These are phyloP conservation scores for Letharia columbiana DNA, from an alignment of 495 filamentous ascomycete genomes.

Conservation along the genomic window DNA sequence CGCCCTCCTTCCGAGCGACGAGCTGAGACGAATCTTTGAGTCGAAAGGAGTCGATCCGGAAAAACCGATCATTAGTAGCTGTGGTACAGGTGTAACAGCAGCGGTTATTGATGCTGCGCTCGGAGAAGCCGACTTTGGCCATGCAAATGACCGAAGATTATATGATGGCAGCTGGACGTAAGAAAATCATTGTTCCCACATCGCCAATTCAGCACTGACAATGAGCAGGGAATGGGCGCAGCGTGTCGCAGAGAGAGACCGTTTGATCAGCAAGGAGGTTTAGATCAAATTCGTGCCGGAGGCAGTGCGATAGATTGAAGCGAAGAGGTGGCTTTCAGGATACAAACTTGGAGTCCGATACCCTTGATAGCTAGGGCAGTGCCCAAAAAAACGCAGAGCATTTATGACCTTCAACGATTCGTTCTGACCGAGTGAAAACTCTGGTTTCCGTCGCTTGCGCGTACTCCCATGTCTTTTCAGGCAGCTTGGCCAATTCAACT, in stretches of 20 bases:
- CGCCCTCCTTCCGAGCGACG: slow-evolving; percentile 59
- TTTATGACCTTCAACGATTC: not conserved
- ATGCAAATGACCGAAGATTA: slow-evolving; percentile 57
- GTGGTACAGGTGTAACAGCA: slow-evolving; percentile 94
- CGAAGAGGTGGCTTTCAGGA: not conserved
- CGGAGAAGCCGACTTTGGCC: slow-evolving; percentile 63
- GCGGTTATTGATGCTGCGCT: slow-evolving; percentile 84
- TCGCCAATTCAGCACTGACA: slow-evolving; percentile 20
- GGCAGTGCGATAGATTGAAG: not conserved
- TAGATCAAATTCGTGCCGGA: slow-evolving; percentile 11
- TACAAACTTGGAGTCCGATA: not conserved
- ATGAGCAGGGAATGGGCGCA: slow-evolving; percentile 64
- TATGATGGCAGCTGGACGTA: slow-evolving; percentile 99
- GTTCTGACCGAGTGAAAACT: not conserved
- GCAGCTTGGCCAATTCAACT: not conserved
- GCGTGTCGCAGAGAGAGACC: slow-evolving; percentile 50
- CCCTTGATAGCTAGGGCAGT: slow-evolving; percentile 4
- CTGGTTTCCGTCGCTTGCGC: not conserved
- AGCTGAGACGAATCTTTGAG: slow-evolving; percentile 70
- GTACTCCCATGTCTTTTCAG: not conserved
- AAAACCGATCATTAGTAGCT: slow-evolving; percentile 82
- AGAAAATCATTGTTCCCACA: slow-evolving; percentile 35
- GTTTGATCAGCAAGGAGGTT: slow-evolving; percentile 48
- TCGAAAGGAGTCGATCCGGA: slow-evolving; percentile 65
- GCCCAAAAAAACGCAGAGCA: not conserved